Evolutionary conservation across 2,329 filamentous ascomycete genomes (phyloP).

Genomic region (Clarireedia paspali): DNA sequence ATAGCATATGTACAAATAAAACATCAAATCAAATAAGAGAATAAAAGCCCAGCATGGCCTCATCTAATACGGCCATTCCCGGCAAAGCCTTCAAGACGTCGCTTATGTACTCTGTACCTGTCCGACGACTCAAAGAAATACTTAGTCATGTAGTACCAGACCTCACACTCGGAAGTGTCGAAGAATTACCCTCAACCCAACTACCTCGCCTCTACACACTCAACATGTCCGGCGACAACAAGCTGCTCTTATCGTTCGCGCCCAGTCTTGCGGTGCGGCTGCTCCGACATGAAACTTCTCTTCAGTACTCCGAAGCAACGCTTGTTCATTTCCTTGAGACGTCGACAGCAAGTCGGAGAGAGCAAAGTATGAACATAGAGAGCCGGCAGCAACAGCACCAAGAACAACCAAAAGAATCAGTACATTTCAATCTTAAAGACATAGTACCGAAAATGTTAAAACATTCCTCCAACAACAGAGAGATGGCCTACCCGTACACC

Average conservation of each 20-base stretch:
- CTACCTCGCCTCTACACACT: conserved; percentile 27
- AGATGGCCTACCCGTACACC: conserved; percentile 28
- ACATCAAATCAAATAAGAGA: neutral
- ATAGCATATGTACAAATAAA: neutral
- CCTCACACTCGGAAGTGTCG: conserved; percentile 21
- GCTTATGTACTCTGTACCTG: conserved; percentile 26
- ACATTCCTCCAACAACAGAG: conserved; percentile 25
- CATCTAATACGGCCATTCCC: conserved; percentile 20
- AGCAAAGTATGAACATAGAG: neutral
- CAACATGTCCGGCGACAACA: conserved; percentile 25
- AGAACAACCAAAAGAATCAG: neutral
- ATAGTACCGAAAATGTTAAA: conserved; percentile 27
- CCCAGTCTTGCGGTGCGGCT: conserved; percentile 25
- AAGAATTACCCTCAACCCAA: conserved; percentile 26
- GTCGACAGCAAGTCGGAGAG: conserved; percentile 11
- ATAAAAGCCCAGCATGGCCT: conserved; percentile 14
- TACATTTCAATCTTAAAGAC: conserved; percentile 2
- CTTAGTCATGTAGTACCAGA: conserved; percentile 23
- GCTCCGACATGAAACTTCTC: conserved; percentile 25
- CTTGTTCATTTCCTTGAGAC: conserved; percentile 23
- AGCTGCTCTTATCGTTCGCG: conserved; percentile 24
- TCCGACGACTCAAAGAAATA: conserved; percentile 27
- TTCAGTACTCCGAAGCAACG: conserved; percentile 26
- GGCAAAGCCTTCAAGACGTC: conserved; percentile 20
- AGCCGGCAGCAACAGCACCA: neutral